Base-by-base conservation (phyloP, 495 filamentous ascomycete genomes). In the Lentithecium fluviatile region DNA sequence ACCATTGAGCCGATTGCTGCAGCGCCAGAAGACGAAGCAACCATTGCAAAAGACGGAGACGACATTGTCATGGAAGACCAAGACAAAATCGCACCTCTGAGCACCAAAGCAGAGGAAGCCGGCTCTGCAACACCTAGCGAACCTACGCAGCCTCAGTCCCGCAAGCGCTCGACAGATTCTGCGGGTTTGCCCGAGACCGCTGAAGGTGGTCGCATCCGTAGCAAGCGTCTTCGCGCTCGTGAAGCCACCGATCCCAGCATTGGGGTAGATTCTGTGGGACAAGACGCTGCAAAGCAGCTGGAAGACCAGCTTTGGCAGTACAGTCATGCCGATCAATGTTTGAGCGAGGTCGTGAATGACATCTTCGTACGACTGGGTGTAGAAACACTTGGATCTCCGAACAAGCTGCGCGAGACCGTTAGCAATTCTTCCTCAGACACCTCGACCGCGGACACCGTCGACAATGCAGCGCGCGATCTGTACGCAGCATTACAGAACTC, bases 161-260 rank as follows among this genome's bases (percentile, higher is more conserved):
- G 84, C 45, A 88, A 88, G 69, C 79, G 85, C n/a, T 87, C 85
- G 0, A 82, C 83, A 24, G 86, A 85, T 26, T 74, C 77, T 24
- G 85, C 84, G 11, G 85, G 83, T 0, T 70, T 88, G 20, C 75
- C 76, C 0, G 84, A 85, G 13, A 73, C 70, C 6, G 69, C 62
- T 8, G 75, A 88, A 59, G 82, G 79, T 8, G 82, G 85, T 4
- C 80, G 88, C 45, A 83, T 86, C 66, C 84, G 90, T 67, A 95
- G 90, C 74, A 92, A 93, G 68, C 82, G 92, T 47, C 90, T 89
- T 25, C 82, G 89, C 60, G 86, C 89, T 25, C 82, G 90, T 36
- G 90, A 92, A 6, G 83, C 84, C 58, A 72, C 73, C 1, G 89
- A 89, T 20, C 67, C 66, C 10, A 68, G 74, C 19, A 70, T 70